These are phyloP conservation scores for Phytophthora aleatoria DNA, from an alignment of 352 stramenopile species.

Conservation along the genomic window DNA sequence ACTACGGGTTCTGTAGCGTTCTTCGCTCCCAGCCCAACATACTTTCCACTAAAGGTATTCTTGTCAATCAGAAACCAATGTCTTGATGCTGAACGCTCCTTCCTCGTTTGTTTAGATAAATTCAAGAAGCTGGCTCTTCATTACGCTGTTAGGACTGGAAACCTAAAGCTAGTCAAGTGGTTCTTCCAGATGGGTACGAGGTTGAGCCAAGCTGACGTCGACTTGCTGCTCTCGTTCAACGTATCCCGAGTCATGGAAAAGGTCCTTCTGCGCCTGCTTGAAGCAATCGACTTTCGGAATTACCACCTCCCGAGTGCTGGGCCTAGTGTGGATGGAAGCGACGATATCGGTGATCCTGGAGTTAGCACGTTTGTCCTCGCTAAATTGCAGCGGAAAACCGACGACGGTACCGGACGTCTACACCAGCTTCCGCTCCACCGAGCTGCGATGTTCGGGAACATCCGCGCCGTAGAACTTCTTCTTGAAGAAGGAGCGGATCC, in stretches of 20 bases:
- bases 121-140: constrained; percentile 55
- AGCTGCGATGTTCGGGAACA: constrained; percentile 56
- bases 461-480: constrained; percentile 40
- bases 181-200: constrained; percentile 39
- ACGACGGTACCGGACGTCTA: constrained; percentile 26
- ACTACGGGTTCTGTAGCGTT: constrained; percentile 33
- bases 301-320: constrained; percentile 12
- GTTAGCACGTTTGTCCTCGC: constrained; percentile 45
- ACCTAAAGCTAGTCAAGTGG: constrained; percentile 44
- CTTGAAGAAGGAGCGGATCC: constrained; percentile 44
- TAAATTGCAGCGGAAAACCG: constrained; percentile 37
- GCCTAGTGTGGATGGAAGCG: not conserved
- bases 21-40: constrained; percentile 33
- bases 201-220: constrained; percentile 39
- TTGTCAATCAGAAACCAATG: not conserved
- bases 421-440: constrained; percentile 50
- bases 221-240: constrained; percentile 39
- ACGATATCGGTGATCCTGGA: constrained; percentile 28
- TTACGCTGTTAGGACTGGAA: constrained; percentile 50
- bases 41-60: constrained; percentile 36
- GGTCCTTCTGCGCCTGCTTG: constrained; percentile 42
- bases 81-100: not conserved
- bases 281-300: constrained; percentile 44
- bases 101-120: constrained; percentile 26
- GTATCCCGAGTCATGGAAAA: constrained; percentile 29